Evolutionary conservation across 2,329 filamentous ascomycete species (phyloP).

Genomic region (Penicillium fuscoglaucum): DNA sequence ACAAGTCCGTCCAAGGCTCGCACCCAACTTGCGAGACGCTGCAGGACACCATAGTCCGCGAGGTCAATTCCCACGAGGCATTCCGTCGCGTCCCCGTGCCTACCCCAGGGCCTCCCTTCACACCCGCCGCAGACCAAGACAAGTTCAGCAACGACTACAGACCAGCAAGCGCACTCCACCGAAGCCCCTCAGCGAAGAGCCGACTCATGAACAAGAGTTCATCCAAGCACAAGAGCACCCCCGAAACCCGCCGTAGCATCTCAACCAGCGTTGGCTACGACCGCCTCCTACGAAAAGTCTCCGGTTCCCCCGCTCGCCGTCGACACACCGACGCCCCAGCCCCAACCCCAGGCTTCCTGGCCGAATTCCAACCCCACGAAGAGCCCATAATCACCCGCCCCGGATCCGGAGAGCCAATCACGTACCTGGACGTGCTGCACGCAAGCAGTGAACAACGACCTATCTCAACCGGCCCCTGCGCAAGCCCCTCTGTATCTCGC

Average conservation of each 20-base stretch:
- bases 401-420: slow-evolving; percentile 22
- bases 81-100: slow-evolving; percentile 39
- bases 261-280: slow-evolving; percentile 29
- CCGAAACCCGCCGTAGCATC: slow-evolving; percentile 33
- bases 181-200: slow-evolving; percentile 32
- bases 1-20: slow-evolving; percentile 31
- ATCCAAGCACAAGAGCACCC: slow-evolving; percentile 29
- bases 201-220: slow-evolving; percentile 35
- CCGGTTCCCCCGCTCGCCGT: slow-evolving; percentile 29
- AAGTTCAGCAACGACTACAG: slow-evolving; percentile 21
- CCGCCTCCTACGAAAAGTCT: slow-evolving; percentile 20
- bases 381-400: background rate
- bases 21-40: slow-evolving; percentile 44
- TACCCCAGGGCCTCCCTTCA: slow-evolving; percentile 35
- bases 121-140: slow-evolving; percentile 30
- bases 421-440: slow-evolving; percentile 33
- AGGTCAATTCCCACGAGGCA: slow-evolving; percentile 48
- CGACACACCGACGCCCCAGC: slow-evolving; percentile 45
- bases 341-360: slow-evolving; percentile 34
- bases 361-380: slow-evolving; percentile 19
- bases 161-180: slow-evolving; percentile 19
- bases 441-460: slow-evolving; percentile 21
- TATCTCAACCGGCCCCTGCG: slow-evolving; percentile 4
- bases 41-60: slow-evolving; percentile 46
- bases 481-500: background rate